Base-by-base conservation (phyloP, 225 moss, liverwort and hornwort genomes). In the Sphagnum contortum region DNA sequence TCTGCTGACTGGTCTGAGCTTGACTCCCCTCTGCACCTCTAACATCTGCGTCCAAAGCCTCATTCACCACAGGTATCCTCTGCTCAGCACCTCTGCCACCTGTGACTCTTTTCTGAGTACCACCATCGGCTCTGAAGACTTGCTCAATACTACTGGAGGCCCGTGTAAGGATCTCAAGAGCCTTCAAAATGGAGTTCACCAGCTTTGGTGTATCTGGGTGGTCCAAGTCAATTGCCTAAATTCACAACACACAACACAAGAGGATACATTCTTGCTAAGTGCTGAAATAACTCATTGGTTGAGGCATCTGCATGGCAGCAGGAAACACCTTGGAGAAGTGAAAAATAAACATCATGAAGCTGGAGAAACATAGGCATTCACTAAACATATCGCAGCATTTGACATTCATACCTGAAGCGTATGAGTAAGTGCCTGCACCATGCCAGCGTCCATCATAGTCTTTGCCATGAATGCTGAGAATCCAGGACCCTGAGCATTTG, bases 171-270 rank as follows among this genome's bases (percentile, higher is more conserved):
- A 85, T 80, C 66, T 95, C 94, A 64, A 95, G 75, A 10, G 88
- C 87, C 73, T 89, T 95, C 65, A 95, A 63, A 67, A 95, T 67
- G 49, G 89, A 76, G 69, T 95, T 95, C 13, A 95, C 94, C 62
- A 95, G 78, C 67, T 95, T 95, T 8, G 91, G 91, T 12, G 94
- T 89, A 80, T 91, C 89, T 44, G 94, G 94, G 69, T 95, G 94
- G 74, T 95, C 91, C 74, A 95, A 69, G 73, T 95, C 94, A 65
- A 88, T 89, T 57, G 84, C 82, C 86, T 85, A 70, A 57, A 52
- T 52, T 52, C 52, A 29, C 55, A 55, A 55, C 9, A 55, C 55
- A 12, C 2, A 55, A 55, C 55, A 55, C 55, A 8, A 55, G 55
- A 8, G 12, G 8, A 8, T 55, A 55, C 29, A 29, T 29, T 29